Evolutionary conservation across 306 rosid species (phyloP), one percentile per base, ranked within the genome.

Genomic region (Styphnolobium japonicum): DNA sequence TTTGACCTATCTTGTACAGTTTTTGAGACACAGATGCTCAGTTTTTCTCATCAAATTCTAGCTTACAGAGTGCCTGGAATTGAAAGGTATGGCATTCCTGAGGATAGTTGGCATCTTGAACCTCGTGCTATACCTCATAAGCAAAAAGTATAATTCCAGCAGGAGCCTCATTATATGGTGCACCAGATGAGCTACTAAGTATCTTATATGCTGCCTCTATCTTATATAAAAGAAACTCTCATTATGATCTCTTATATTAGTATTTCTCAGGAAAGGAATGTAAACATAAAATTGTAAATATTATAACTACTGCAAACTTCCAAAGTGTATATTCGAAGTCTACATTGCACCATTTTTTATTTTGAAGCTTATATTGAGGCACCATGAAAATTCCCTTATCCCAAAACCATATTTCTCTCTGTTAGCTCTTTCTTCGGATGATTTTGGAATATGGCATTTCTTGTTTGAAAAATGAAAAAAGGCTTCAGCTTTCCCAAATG

Each of bases 51-150:
- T 64, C 73, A 49, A 34, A 11, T 62, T 63, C 14, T 21, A 63
- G 80, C 80, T 33, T 76, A 46, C 52, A 62, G 49, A 48, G 80
- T 76, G 4, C 12, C 25, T 48, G 73, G 80, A 63, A 34, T 63
- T 31, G 80, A 63, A 76, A 63, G 36, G 10, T 76, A 76, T 76
- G 81, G 73, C 56, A 76, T 76, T 23, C 81, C 81, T 63, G 51
- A 76, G 73, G 73, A 76, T 8, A 63, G 73, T 16, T 76, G 81
- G 81, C 81, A 76, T 49, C 73, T 76, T 33, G 81, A 76, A 15
- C 81, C 81, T 10, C 33, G 8, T 29, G 73, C 73, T 4, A 49
- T 76, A 48, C 73, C 64, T 40, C 9, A 8, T 23, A 39, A 39
- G 69, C 39, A 4, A 62, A 27, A 40, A 56, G 25, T 56, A 67